A percentile compares a stretch with the other conserved stretches of the same genome.
Evolutionary conservation across 148 eudicot genomes (phyloP).

Genomic region (Agrostemma githago): DNA sequence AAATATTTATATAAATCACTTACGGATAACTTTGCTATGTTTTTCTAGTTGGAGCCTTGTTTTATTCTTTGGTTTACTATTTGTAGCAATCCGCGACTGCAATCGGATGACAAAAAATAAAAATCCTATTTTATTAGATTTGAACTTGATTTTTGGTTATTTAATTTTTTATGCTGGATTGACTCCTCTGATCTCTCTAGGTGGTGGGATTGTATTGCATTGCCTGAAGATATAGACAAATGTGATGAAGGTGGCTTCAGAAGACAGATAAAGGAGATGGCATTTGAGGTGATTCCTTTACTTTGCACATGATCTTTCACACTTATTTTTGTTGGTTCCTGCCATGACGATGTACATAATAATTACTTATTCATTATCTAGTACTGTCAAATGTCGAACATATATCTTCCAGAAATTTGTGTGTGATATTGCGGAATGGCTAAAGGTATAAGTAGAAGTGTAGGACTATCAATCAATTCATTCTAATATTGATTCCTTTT

Average conservation of each 20-base stretch:
- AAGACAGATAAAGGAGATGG: conserved; percentile 72
- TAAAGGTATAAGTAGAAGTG: neutral
- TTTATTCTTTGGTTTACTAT: neutral
- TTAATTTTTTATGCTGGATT: neutral
- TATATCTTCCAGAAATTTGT: neutral
- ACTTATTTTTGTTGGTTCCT: neutral
- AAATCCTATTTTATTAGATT: neutral
- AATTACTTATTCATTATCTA: neutral
- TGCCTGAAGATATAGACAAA: conserved; percentile 73
- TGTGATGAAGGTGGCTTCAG: conserved; percentile 64
- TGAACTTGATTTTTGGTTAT: neutral
- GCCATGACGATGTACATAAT: neutral
- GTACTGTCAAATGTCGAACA: neutral
- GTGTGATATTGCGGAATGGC: neutral
- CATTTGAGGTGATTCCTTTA: conserved; percentile 51
- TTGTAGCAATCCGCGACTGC: neutral
- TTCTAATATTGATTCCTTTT: neutral
- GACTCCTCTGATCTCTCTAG: conserved; percentile 29
- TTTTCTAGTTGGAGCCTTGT: neutral
- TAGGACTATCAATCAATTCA: neutral
- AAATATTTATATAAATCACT: too few relatives aligned
- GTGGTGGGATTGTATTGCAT: conserved; percentile 98
- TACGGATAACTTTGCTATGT: too few relatives aligned
- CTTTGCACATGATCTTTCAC: neutral
- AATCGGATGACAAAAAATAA: neutral